Conservation (phyloP, 192 early-diverging fungal genomes). For the Coemansia sp. region DNA sequence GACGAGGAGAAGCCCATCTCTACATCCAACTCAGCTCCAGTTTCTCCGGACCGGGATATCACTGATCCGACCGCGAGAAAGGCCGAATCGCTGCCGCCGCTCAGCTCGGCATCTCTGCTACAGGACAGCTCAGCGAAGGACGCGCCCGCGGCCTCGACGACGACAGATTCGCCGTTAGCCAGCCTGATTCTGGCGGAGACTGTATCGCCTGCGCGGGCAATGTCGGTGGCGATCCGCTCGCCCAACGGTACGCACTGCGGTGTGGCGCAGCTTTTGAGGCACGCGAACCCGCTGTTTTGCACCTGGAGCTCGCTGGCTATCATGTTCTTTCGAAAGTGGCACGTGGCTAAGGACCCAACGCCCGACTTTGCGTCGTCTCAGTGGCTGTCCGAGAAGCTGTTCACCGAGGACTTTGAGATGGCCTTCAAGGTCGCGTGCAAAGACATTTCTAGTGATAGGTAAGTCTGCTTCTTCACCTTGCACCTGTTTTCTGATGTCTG, state of each 20-base stretch:
- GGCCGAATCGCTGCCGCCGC: neutral
- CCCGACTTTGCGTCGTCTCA: slow-evolving; percentile 41
- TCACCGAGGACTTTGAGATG: slow-evolving; percentile 12
- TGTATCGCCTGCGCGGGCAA: neutral
- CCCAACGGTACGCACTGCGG: neutral
- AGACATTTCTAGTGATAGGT: slow-evolving; percentile 47
- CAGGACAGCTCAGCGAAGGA: neutral
- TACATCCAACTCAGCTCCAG: neutral
- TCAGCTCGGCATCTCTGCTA: neutral
- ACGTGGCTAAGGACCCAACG: slow-evolving; percentile 31
- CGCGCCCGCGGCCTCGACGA: neutral
- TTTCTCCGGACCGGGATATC: neutral
- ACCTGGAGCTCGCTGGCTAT: slow-evolving; percentile 42
- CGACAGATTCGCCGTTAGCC: neutral
- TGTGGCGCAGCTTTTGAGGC: slow-evolving; percentile 15
- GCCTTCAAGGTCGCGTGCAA: neutral
- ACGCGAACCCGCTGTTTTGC: slow-evolving; percentile 48
- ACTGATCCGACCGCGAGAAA: neutral
- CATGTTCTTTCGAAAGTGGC: slow-evolving; percentile 44
- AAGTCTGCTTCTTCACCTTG: slow-evolving; percentile 18
- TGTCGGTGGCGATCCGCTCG: neutral
- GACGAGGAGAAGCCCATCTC: neutral
- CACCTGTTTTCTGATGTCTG: neutral
- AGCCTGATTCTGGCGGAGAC: neutral
- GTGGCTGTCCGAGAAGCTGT: slow-evolving; percentile 45